Conservation (phyloP, 352 stramenopile genomes). For the Phytophthora rubi region DNA sequence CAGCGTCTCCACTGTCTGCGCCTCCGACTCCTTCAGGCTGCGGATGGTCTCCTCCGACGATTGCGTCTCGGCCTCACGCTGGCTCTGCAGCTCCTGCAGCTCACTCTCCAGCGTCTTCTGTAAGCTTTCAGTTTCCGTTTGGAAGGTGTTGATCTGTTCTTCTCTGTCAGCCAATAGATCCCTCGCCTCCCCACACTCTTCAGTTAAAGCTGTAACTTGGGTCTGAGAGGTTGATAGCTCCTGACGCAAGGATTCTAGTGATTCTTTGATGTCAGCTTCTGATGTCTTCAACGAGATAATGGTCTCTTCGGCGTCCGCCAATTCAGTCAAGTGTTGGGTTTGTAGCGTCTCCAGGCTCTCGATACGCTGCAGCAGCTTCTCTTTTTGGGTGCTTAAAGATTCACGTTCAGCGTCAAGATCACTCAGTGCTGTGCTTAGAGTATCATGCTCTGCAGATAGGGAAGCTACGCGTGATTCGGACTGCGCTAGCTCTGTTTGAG, state of each 20-base stretch:
- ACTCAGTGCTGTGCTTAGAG: slow-evolving; percentile 14
- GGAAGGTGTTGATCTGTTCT: background rate
- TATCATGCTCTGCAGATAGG: slow-evolving; percentile 27
- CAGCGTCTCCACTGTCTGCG: too few species aligned
- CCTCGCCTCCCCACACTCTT: background rate
- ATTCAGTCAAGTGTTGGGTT: slow-evolving; percentile 19
- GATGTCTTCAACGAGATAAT: slow-evolving; percentile 14
- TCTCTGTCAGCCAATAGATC: background rate
- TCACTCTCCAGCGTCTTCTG: background rate
- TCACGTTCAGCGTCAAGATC: slow-evolving; percentile 22
- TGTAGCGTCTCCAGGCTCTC: slow-evolving; percentile 21
- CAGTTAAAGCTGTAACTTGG: slow-evolving; percentile 1
- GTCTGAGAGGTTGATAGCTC: slow-evolving; percentile 13
- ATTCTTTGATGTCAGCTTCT: slow-evolving; percentile 11
- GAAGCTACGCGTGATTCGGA: slow-evolving; percentile 22
- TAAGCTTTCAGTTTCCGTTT: background rate
- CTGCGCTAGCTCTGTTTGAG: slow-evolving; percentile 25
- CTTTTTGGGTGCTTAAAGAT: slow-evolving; percentile 20
- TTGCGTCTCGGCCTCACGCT: too few species aligned
- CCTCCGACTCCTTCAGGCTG: too few species aligned
- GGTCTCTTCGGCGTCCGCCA: slow-evolving; percentile 21
- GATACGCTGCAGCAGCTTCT: slow-evolving; percentile 17
- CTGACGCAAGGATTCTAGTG: slow-evolving; percentile 12
- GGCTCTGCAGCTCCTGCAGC: too few species aligned
- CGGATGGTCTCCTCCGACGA: too few species aligned